A percentile compares a stretch with the other conserved stretches of the same genome.
Evolutionary conservation across 345 rosid species (phyloP).

Genomic region (Gossypium anomalum): DNA sequence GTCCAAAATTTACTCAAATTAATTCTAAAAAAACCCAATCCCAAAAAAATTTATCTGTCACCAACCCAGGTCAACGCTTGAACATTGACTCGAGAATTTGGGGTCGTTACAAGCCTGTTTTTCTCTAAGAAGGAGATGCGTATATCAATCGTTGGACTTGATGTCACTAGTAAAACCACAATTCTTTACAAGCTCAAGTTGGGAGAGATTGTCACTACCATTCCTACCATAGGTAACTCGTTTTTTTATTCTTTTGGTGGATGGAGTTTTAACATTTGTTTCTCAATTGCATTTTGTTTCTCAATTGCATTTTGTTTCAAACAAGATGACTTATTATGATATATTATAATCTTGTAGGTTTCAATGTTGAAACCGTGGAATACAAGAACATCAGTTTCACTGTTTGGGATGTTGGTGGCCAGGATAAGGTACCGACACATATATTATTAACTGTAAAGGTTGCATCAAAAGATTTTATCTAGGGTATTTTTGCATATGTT

Average conservation of each 20-base stretch:
- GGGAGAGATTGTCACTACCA: slow-evolving; percentile 75
- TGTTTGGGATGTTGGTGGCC: slow-evolving; percentile 65
- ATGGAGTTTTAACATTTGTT: background rate
- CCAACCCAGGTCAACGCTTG: too few species aligned
- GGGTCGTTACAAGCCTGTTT: slow-evolving; percentile 30
- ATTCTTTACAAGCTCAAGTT: slow-evolving; percentile 70
- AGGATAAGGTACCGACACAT: slow-evolving; percentile 43
- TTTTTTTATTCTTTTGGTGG: background rate
- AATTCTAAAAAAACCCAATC: too few species aligned
- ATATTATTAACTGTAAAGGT: background rate
- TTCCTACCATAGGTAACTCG: slow-evolving; percentile 65
- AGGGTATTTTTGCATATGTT: too few species aligned
- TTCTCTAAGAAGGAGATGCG: slow-evolving; percentile 78
- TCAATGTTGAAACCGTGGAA: slow-evolving; percentile 60
- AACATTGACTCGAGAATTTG: too few species aligned
- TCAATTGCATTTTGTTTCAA: background rate
- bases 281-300: background rate
- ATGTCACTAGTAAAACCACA: slow-evolving; percentile 76
- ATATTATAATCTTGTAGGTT: slow-evolving; percentile 27
- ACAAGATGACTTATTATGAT: background rate
- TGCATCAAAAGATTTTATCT: background rate
- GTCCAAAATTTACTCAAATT: too few species aligned
- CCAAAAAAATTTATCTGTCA: too few species aligned
- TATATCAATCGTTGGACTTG: slow-evolving; percentile 71
- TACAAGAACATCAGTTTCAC: slow-evolving; percentile 65